Evolutionary conservation across 2,329 filamentous ascomycete species (phyloP), one percentile per base, ranked within the genome.

Genomic region (Parascedosporium putredinis): DNA sequence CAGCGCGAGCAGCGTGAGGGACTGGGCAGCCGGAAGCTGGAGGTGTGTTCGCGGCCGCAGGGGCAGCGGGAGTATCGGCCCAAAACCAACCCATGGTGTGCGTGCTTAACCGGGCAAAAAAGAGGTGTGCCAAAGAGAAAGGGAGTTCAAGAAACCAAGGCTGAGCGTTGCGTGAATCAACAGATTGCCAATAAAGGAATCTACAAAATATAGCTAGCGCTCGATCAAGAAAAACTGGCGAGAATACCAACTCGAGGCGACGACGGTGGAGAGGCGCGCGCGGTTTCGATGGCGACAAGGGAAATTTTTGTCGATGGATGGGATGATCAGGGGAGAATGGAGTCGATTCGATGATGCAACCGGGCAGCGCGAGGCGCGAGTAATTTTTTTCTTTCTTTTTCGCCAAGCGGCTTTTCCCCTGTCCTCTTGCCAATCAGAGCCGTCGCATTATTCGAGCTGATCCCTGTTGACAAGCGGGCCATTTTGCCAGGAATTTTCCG

Each of bases 21-120:
- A 47, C 45, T 12, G 45, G 45, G 23, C 45, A 47, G 2, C 45
- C 31, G 14, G n/a, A 22, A 10, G n/a, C n/a, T n/a, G 42, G 18
- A 23, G 44, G 6, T 31, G 31, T 24, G 27, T 22, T 44, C 29
- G 43, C 9, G 18, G 31, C 38, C 7, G 50, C 34, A 5, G 53
- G 23, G 8, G 51, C n/a, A 27, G 46, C 60, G 43, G 66, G 47
- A 52, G 65, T 54, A 54, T 81, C 78, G 53, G 77, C 74, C 78
- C 78, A 82, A 58, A 82, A 82, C 78, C 78, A 81, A 56, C 78
- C 78, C 78, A 81, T 82, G 25, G 27, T 12, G n/a, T n/a, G n/a
- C n/a, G n/a, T 46, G 25, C 16, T n/a, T 22, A 10, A 9, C 10
- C 4, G 6, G 23, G 40, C 20, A 18, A 20, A 46, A 20, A 40